Base-by-base conservation (phyloP, 805 yeast genomes). In the Yarrowia sp. region DNA sequence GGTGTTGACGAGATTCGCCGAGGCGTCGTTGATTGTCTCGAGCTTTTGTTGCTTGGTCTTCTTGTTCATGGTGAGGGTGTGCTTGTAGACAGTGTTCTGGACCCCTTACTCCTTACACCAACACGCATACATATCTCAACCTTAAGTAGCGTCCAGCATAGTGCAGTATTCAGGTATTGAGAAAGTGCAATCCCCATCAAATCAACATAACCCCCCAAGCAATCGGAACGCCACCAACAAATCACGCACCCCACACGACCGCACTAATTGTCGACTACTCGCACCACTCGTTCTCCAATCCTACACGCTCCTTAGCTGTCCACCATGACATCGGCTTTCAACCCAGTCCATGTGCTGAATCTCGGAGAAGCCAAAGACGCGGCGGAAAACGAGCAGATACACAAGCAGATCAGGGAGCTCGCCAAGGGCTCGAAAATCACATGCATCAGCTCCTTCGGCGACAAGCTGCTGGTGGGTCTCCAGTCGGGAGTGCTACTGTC, bases 401-500 rank as follows among this genome's bases (percentile, higher is more conserved):
- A 51, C 21, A 33, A 51, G 13, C 58, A 51, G 24, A 24, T 51
- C 9, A 29, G 58, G n/a, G 58, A 24, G 10, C 58, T 51, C 8
- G 58, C 58, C 12, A n/a, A 16, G 6, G 58, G 58, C 24, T 22
- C 58, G 7, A 51, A 58, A 35, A 65, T 67, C 36, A 42, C 63
- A 16, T 60, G 65, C 49, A 56, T 70, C 25, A 47, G 58, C 42
- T 67, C 67, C 19, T 63, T 62, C 44, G 69, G 70, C 16, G 73
- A 69, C 33, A 64, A 46, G 46, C 61, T 73, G 46, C 63, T 67
- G 32, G 64, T 72, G 19, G 76, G 75, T 7, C 53, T 68, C 22
- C 61, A 67, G 13, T 63, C 70, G 16, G 76, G 76, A 4, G 58
- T 65, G 9, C 62, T 72, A 27, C 61, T 66, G 22, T 69, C 67